Conservation (phyloP, 257 asterid species). For the Jacaranda mimosifolia region DNA sequence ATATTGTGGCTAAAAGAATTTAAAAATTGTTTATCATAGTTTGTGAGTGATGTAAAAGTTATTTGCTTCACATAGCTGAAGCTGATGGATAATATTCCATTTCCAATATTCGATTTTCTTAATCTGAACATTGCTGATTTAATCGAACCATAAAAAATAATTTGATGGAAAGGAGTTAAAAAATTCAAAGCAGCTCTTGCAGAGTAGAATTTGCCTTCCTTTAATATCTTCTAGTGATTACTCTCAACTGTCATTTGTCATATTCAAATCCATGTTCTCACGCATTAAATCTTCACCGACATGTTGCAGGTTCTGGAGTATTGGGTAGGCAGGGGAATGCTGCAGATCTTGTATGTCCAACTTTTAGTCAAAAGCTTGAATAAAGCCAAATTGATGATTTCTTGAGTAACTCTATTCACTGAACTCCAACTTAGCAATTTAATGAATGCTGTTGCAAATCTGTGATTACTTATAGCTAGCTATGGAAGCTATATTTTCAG, state of each 20-base stretch:
- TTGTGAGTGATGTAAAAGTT: not conserved
- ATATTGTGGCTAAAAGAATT: not conserved
- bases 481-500: slow-evolving; percentile 13
- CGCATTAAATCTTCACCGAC: slow-evolving; percentile 30
- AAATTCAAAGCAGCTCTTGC: not conserved
- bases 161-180: slow-evolving; percentile 9
- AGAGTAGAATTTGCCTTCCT: not conserved
- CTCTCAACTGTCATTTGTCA: slow-evolving; percentile 6
- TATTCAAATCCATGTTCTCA: slow-evolving; percentile 14
- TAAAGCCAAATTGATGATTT: slow-evolving; percentile 22
- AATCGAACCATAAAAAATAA: not conserved
- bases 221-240: not conserved
- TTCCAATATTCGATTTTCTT: not conserved
- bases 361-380: slow-evolving; percentile 24
- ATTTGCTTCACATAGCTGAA: not conserved
- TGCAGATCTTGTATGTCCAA: slow-evolving; percentile 90
- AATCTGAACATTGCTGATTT: slow-evolving; percentile 18
- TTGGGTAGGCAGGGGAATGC: slow-evolving; percentile 99
- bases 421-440: slow-evolving; percentile 8
- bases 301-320: slow-evolving; percentile 82
- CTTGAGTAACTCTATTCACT: slow-evolving; percentile 15
- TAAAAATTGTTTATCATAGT: not conserved
- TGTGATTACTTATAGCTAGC: not conserved
- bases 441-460: not conserved
- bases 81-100: slow-evolving; percentile 17